phyloP scores from a whole-genome alignment of 2,329 filamentous ascomycete species.

The Xylaria sp. region DNA sequence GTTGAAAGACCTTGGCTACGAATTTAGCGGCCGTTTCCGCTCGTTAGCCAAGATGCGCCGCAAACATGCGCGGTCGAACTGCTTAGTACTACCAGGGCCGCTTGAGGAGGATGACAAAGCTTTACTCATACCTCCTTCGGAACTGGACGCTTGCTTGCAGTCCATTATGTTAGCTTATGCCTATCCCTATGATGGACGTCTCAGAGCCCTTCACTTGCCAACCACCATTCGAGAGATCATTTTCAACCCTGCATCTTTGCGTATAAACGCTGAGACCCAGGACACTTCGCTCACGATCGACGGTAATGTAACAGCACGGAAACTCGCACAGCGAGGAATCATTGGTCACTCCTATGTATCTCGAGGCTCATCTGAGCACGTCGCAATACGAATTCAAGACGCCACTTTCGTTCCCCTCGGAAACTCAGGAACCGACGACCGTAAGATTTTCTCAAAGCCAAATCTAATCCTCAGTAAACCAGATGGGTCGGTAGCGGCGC shows the following conservation, averaged over 20 bases:
- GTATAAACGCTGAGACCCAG: neutral
- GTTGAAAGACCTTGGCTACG: neutral
- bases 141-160: constrained; percentile 6
- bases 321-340: neutral
- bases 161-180: constrained; percentile 17
- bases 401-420: constrained; percentile 9
- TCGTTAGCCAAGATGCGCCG: neutral
- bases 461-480: neutral
- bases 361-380: neutral
- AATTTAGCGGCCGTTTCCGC: neutral
- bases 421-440: neutral
- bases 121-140: neutral
- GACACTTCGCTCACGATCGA: neutral
- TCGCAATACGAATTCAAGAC: constrained; percentile 10
- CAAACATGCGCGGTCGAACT: neutral
- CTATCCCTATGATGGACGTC: constrained; percentile 14
- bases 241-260: constrained; percentile 6
- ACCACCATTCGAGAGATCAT: constrained; percentile 5
- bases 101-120: neutral
- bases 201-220: constrained; percentile 7
- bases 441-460: constrained; percentile 16
- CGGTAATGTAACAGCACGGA: neutral
- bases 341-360: constrained; percentile 4
- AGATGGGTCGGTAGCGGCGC: constrained; percentile 2
- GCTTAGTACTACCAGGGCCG: neutral